Evolutionary conservation across 2,329 filamentous ascomycete species (phyloP).

Genomic region (Neonectria coccinea): DNA sequence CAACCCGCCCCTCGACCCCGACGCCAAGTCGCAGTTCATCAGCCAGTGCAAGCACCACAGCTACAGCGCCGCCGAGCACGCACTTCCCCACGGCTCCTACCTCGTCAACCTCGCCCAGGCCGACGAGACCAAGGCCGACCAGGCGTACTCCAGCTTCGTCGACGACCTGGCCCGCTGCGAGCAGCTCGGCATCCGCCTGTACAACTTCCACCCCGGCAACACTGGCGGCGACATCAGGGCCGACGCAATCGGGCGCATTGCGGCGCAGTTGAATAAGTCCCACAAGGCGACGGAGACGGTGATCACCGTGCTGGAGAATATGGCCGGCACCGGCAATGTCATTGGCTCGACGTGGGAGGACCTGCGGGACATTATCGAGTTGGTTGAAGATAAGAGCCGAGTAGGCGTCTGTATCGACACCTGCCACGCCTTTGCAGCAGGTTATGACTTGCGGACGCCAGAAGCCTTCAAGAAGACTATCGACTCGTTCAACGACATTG

Average conservation of each 20-base stretch:
- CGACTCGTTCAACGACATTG: slow-evolving; percentile 77
- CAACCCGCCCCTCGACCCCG: slow-evolving; percentile 79
- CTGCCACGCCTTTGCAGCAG: slow-evolving; percentile 94
- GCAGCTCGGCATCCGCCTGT: slow-evolving; percentile 85
- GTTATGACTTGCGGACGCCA: slow-evolving; percentile 86
- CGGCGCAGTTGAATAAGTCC: slow-evolving; percentile 82
- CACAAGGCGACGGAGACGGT: slow-evolving; percentile 82
- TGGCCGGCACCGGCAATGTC: slow-evolving; percentile 91
- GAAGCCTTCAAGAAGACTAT: slow-evolving; percentile 80
- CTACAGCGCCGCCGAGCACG: slow-evolving; percentile 78
- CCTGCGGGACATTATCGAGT: slow-evolving; percentile 83
- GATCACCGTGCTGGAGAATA: slow-evolving; percentile 90
- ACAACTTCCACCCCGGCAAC: slow-evolving; percentile 97
- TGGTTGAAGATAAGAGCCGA: slow-evolving; percentile 82
- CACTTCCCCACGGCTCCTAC: slow-evolving; percentile 94
- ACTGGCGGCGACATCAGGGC: slow-evolving; percentile 75
- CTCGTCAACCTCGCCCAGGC: slow-evolving; percentile 94
- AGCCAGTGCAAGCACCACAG: slow-evolving; percentile 73
- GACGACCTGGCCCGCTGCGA: slow-evolving; percentile 92
- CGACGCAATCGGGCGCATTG: slow-evolving; percentile 82
- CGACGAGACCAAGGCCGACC: slow-evolving; percentile 81
- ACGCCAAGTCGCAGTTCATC: slow-evolving; percentile 77
- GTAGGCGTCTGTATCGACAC: slow-evolving; percentile 97
- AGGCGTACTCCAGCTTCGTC: slow-evolving; percentile 87
- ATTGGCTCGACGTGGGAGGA: slow-evolving; percentile 90